A percentile compares a stretch with the other conserved stretches of the same genome.
phyloP scores from a whole-genome alignment of 805 yeast species.

The Starmerella bombi region DNA sequence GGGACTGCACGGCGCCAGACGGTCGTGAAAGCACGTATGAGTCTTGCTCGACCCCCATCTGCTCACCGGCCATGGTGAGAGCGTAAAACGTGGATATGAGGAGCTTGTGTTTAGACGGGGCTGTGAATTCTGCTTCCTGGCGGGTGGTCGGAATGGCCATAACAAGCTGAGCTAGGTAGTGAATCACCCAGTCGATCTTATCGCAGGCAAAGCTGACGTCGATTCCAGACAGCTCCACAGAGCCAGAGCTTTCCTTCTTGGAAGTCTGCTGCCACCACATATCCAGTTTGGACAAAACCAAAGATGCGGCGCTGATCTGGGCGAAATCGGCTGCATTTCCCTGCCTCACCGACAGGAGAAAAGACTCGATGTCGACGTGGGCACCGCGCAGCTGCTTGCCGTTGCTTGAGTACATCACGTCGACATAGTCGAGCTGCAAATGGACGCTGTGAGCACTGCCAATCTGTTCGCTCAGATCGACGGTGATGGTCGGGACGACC shows the following conservation, averaged over 20 bases:
- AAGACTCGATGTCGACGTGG: constrained; percentile 16
- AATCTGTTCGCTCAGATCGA: constrained; percentile 28
- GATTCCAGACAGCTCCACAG: constrained; percentile 14
- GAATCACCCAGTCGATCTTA: constrained; percentile 13
- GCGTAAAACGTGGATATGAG: constrained; percentile 12
- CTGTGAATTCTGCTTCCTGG: neutral
- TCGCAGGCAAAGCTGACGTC: constrained; percentile 14
- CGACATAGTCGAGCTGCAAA: constrained; percentile 12
- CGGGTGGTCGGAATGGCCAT: neutral
- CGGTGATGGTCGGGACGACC: constrained; percentile 34
- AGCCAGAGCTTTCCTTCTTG: constrained; percentile 12
- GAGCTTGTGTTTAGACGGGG: constrained; percentile 1
- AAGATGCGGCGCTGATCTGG: constrained; percentile 20
- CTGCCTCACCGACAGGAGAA: constrained; percentile 20
- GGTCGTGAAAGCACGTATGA: constrained; percentile 87
- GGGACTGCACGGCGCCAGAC: constrained; percentile 60
- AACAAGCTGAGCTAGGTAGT: constrained; percentile 6
- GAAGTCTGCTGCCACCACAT: constrained; percentile 25
- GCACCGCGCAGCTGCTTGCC: constrained; percentile 2
- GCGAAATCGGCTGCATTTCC: constrained; percentile 9
- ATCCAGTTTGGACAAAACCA: constrained; percentile 25
- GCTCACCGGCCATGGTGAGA: constrained; percentile 33
- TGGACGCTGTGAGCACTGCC: constrained; percentile 15
- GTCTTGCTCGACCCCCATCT: constrained; percentile 54
- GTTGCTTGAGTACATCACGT: constrained; percentile 4